Percentiles rank a stretch among this genome's conserved stretches.
Evolutionary conservation across 345 rosid species (phyloP).

Genomic region (Cochlearia excelsa): DNA sequence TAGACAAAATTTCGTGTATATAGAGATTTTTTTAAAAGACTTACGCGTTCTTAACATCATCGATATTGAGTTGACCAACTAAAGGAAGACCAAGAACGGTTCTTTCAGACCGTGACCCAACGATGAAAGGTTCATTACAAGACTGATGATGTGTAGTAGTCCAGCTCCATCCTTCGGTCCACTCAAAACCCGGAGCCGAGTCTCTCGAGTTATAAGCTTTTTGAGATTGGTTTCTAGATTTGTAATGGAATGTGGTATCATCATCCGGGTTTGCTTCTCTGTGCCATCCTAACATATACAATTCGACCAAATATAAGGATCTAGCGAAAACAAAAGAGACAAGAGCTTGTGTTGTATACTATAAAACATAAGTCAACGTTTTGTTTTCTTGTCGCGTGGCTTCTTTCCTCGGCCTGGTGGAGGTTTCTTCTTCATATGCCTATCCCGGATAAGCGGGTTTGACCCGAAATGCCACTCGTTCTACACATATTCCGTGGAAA

Average conservation of each 20-base stretch:
- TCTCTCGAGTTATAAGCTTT: slow-evolving; percentile 7
- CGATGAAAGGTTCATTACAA: slow-evolving; percentile 39
- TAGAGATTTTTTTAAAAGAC: slow-evolving; percentile 21
- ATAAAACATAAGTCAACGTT: slow-evolving; percentile 22
- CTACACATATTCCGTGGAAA: background rate
- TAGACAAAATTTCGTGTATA: background rate
- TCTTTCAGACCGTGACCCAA: slow-evolving; percentile 65
- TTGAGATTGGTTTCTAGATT: slow-evolving; percentile 20
- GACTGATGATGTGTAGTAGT: slow-evolving; percentile 34
- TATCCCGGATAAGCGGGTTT: slow-evolving; percentile 30
- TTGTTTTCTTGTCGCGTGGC: slow-evolving; percentile 37
- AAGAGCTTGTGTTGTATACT: slow-evolving; percentile 11
- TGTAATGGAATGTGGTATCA: slow-evolving; percentile 18
- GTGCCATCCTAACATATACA: slow-evolving; percentile 28
- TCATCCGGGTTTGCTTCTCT: slow-evolving; percentile 26
- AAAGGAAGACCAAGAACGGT: slow-evolving; percentile 61
- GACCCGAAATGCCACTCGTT: slow-evolving; percentile 33
- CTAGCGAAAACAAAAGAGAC: background rate
- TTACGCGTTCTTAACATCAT: slow-evolving; percentile 83
- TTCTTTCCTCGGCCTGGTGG: slow-evolving; percentile 36
- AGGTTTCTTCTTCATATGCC: slow-evolving; percentile 33
- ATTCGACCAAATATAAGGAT: too few relatives aligned
- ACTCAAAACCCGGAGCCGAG: slow-evolving; percentile 44
- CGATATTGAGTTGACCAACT: slow-evolving; percentile 56
- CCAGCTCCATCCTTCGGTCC: slow-evolving; percentile 56